These are phyloP conservation scores for Peziza echinospora DNA, from an alignment of 495 filamentous ascomycete species.

Conservation along the genomic window DNA sequence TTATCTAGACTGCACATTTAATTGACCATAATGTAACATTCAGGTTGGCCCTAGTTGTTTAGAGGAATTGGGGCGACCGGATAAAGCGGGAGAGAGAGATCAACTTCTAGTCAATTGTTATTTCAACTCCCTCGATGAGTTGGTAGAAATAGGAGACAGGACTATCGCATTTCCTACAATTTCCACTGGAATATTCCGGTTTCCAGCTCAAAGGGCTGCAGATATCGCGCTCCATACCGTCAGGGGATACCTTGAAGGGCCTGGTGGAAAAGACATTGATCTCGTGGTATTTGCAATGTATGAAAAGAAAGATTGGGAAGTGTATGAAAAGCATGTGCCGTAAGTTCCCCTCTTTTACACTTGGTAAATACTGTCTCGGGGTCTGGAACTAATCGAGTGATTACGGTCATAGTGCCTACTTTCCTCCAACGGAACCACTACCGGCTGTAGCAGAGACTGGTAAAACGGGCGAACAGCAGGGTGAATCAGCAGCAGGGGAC, in stretches of 20 bases:
- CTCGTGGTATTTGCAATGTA: constrained; percentile 67
- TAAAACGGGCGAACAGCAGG: neutral
- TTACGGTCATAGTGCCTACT: constrained; percentile 2
- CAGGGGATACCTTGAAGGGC: constrained; percentile 42
- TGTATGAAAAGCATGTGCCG: constrained; percentile 51
- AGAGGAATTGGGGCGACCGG: neutral
- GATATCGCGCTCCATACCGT: constrained; percentile 44
- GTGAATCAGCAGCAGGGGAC: too few relatives aligned
- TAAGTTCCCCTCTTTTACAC: too few relatives aligned
- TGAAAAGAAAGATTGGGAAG: constrained; percentile 47
- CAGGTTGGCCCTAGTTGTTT: neutral
- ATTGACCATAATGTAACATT: too few relatives aligned
- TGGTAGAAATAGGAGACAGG: constrained; percentile 38
- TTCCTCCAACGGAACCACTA: neutral
- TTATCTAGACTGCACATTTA: neutral
- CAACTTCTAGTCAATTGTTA: constrained; percentile 63
- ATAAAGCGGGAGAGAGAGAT: too few relatives aligned
- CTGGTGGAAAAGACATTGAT: constrained; percentile 36
- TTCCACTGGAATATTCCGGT: constrained; percentile 80
- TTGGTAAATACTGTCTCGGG: neutral
- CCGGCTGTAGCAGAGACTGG: neutral
- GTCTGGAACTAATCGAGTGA: neutral
- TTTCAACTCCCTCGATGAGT: constrained; percentile 45
- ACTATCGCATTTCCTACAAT: constrained; percentile 65
- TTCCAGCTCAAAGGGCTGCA: constrained; percentile 54